Percentiles rank a stretch among this genome's conserved stretches.
These are phyloP conservation scores for Nymphaea colorata DNA, from an alignment of 164 flowering plant genomes.

Conservation along the genomic window DNA sequence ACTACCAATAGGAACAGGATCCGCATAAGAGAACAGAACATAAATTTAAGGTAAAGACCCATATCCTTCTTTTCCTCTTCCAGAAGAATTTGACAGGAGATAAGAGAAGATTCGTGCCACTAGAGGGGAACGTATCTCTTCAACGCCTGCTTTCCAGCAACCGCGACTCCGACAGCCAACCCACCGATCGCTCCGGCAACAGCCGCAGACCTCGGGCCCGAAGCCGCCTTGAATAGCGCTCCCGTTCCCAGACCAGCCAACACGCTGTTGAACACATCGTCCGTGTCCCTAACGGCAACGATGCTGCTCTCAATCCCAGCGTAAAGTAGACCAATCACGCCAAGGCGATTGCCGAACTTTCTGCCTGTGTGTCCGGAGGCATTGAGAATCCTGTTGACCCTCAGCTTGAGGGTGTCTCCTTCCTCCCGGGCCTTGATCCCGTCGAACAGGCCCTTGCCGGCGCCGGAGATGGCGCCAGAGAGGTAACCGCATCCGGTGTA, in stretches of 20 bases:
- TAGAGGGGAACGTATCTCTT: constrained; percentile 52
- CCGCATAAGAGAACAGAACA: background rate
- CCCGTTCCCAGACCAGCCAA: constrained; percentile 61
- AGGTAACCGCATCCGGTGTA: constrained; percentile 80
- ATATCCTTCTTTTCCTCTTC: no score
- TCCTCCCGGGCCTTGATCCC: constrained; percentile 49
- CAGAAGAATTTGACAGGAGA: background rate
- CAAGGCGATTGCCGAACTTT: constrained; percentile 49
- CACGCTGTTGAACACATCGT: constrained; percentile 49
- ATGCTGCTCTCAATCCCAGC: constrained; percentile 68
- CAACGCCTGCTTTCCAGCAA: constrained; percentile 41
- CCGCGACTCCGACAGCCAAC: constrained; percentile 31
- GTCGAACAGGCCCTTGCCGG: constrained; percentile 35
- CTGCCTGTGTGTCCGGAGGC: constrained; percentile 64
- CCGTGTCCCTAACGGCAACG: constrained; percentile 29
- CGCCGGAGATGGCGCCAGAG: constrained; percentile 52
- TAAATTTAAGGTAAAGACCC: background rate
- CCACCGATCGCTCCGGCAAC: constrained; percentile 60
- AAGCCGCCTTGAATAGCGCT: constrained; percentile 44
- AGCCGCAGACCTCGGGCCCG: constrained; percentile 56
- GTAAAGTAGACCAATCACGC: constrained; percentile 58
- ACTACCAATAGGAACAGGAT: background rate
- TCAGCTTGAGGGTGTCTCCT: constrained; percentile 63
- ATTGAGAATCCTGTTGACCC: constrained; percentile 60
- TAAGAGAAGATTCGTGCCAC: background rate